These are phyloP conservation scores for Lactarius tabidus DNA, from an alignment of 768 basidiomycete genomes.

Conservation along the genomic window DNA sequence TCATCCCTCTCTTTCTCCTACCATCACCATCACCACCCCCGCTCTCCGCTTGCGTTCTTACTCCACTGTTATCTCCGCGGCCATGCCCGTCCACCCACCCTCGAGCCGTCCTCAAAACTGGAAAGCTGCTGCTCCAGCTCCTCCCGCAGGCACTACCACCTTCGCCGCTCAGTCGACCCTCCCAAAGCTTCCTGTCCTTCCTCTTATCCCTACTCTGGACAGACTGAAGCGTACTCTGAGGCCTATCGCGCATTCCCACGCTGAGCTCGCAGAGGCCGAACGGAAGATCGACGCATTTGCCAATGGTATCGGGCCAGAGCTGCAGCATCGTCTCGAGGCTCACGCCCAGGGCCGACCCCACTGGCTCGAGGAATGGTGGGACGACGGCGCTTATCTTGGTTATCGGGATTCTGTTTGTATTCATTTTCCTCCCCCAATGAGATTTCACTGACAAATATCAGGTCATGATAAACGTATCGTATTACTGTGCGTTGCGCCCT, in stretches of 20 bases:
- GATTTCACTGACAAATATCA: constrained; percentile 27
- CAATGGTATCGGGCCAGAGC: constrained; percentile 37
- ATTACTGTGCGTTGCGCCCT: constrained; percentile 59
- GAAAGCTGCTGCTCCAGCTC: constrained; percentile 66
- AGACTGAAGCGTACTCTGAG: constrained; percentile 66
- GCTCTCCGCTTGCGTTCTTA: neutral
- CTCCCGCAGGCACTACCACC: constrained; percentile 48
- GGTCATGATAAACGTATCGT: constrained; percentile 91
- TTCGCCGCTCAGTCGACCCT: constrained; percentile 63
- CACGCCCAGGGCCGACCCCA: constrained; percentile 53
- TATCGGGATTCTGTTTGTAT: constrained; percentile 77
- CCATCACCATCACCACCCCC: neutral
- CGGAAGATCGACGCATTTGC: constrained; percentile 68
- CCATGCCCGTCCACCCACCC: constrained; percentile 18
- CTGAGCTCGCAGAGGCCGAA: constrained; percentile 52
- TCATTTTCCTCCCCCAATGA: neutral
- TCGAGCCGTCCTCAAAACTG: constrained; percentile 51
- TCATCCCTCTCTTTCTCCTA: neutral
- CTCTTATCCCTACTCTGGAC: constrained; percentile 58
- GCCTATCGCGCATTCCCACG: constrained; percentile 64
- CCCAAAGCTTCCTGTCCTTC: constrained; percentile 71
- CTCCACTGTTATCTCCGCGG: neutral
- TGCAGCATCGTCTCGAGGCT: constrained; percentile 62
- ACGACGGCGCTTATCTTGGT: constrained; percentile 73
- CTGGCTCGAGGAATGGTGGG: constrained; percentile 97